These are phyloP conservation scores for Arthrocladium fulminans DNA, from an alignment of 2,329 filamentous ascomycete genomes.

Conservation along the genomic window DNA sequence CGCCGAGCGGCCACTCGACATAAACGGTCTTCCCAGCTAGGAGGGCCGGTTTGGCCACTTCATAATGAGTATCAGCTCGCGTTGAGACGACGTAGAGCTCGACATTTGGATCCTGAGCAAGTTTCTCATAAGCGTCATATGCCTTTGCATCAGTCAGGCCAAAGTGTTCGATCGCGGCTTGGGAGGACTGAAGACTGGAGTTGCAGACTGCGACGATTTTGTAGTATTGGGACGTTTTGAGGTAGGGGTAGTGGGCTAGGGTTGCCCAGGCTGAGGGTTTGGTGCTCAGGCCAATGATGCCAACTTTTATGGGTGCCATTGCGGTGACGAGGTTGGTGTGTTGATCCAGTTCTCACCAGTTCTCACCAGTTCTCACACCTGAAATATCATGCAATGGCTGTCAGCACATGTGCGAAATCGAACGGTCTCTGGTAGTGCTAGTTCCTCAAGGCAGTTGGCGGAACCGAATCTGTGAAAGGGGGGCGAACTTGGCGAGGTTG, in stretches of 20 bases:
- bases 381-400: not conserved
- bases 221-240: constrained; percentile 40
- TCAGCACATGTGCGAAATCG: no score
- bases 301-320: constrained; percentile 47
- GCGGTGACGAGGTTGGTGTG: not conserved
- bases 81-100: constrained; percentile 50
- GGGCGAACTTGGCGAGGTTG: no score
- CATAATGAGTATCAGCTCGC: constrained; percentile 46
- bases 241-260: constrained; percentile 51
- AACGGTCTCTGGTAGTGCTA: no score
- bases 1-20: constrained; percentile 52
- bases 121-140: constrained; percentile 43
- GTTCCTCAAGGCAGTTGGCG: no score
- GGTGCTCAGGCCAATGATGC: constrained; percentile 51
- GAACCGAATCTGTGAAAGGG: no score
- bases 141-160: constrained; percentile 36
- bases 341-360: no score
- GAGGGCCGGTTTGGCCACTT: constrained; percentile 39
- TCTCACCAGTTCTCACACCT: not conserved
- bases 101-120: constrained; percentile 43
- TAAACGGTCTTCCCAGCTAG: constrained; percentile 46
- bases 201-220: constrained; percentile 47
- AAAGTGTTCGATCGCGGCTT: constrained; percentile 37
- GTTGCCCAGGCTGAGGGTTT: constrained; percentile 48
- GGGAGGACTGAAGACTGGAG: constrained; percentile 38